These are phyloP conservation scores for Penicillium sp. DNA, from an alignment of 2,329 filamentous ascomycete species.

Conservation along the genomic window DNA sequence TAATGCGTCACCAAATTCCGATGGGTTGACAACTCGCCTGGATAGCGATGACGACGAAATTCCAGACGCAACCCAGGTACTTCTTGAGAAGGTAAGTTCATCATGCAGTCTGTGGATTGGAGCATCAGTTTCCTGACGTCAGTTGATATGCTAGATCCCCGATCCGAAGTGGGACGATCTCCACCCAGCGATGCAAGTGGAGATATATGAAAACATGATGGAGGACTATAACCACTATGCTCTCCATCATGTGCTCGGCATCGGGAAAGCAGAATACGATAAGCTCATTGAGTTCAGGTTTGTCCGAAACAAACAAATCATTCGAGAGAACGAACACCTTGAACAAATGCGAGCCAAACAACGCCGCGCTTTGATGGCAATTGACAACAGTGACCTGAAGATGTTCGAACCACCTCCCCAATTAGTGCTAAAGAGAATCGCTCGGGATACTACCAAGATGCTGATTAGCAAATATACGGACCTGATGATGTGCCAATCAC, in stretches of 20 bases:
- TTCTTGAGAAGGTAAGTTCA: constrained; percentile 12
- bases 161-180: constrained; percentile 38
- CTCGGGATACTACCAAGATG: constrained; percentile 18
- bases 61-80: constrained; percentile 6
- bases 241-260: constrained; percentile 26
- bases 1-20: not conserved
- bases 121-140: not conserved
- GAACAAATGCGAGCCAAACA: constrained; percentile 39
- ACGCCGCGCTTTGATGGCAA: constrained; percentile 29
- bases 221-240: constrained; percentile 21
- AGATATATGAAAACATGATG: constrained; percentile 39
- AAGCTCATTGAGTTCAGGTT: constrained; percentile 19
- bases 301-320: constrained; percentile 28
- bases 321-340: constrained; percentile 32
- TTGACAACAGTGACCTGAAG: constrained; percentile 35
- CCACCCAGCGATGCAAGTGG: constrained; percentile 32
- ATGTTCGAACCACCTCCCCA: constrained; percentile 26
- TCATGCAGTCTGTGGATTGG: not conserved
- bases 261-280: constrained; percentile 26
- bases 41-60: constrained; percentile 23
- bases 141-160: constrained; percentile 2
- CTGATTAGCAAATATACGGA: constrained; percentile 14
- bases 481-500: constrained; percentile 31
- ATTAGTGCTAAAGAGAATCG: constrained; percentile 31
- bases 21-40: constrained; percentile 12